A percentile compares a stretch with the other conserved stretches of the same genome.
These are phyloP conservation scores for Globisporangium solare DNA, from an alignment of 352 stramenopile species.

Conservation along the genomic window DNA sequence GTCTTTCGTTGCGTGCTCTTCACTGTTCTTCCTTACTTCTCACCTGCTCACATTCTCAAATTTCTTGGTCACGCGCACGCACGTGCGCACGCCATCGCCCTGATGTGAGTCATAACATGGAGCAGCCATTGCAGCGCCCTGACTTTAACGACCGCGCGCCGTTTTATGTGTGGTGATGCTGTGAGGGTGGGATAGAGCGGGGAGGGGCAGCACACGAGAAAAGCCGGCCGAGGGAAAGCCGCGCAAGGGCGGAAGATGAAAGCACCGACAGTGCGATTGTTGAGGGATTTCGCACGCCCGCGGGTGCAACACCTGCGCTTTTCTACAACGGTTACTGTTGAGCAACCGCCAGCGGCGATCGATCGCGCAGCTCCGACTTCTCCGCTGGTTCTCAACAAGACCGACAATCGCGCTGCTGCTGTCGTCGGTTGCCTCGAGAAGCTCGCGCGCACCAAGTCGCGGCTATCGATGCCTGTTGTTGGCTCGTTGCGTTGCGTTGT, in stretches of 20 bases:
- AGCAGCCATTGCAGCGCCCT: neutral
- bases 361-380: too few relatives aligned
- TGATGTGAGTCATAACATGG: neutral
- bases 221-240: slow-evolving; percentile 1
- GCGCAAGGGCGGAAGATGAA: slow-evolving; percentile 10
- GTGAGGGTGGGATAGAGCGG: slow-evolving; percentile 7
- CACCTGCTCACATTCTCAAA: neutral
- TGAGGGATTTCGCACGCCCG: neutral
- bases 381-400: too few relatives aligned
- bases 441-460: too few relatives aligned
- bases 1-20: too few relatives aligned
- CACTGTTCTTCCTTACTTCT: too few relatives aligned
- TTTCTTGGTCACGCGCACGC: slow-evolving; percentile 2
- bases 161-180: too few relatives aligned
- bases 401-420: too few relatives aligned
- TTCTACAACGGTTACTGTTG: neutral
- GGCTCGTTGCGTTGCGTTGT: too few relatives aligned
- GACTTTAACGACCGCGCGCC: neutral
- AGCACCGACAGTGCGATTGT: too few relatives aligned
- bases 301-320: neutral
- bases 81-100: slow-evolving; percentile 1
- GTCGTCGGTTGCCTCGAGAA: too few relatives aligned
- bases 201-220: slow-evolving; percentile 1
- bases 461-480: too few relatives aligned
- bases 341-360: too few relatives aligned